A percentile compares a stretch with the other conserved stretches of the same genome.
Conservation (phyloP, 2,329 filamentous ascomycete species). For the Neonectria hederae region DNA sequence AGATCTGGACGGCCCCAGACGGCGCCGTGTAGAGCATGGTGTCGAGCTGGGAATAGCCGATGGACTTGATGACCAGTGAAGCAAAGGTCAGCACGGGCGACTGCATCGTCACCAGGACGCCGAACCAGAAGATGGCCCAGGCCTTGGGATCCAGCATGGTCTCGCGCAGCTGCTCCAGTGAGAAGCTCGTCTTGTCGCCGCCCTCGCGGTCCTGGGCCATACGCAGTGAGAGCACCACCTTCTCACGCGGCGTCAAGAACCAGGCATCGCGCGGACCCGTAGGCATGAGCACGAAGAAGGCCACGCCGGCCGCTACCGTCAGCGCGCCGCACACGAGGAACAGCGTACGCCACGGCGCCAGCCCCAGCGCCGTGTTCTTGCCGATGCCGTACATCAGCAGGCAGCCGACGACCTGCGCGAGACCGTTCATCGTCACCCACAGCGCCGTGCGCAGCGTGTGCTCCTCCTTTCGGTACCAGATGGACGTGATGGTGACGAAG, state of each 20-base stretch:
- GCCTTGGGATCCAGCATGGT: slow-evolving; percentile 54
- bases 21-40: slow-evolving; percentile 59
- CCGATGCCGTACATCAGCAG: slow-evolving; percentile 50
- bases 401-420: slow-evolving; percentile 25
- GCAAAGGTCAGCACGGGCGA: slow-evolving; percentile 50
- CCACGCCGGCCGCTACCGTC: slow-evolving; percentile 53
- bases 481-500: slow-evolving; percentile 25
- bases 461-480: slow-evolving; percentile 26
- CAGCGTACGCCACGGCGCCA: slow-evolving; percentile 57
- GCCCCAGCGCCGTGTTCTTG: slow-evolving; percentile 42
- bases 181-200: slow-evolving; percentile 54
- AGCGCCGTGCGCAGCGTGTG: slow-evolving; percentile 21
- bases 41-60: slow-evolving; percentile 55
- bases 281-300: slow-evolving; percentile 59
- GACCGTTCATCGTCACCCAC: slow-evolving; percentile 27
- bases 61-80: slow-evolving; percentile 58
- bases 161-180: slow-evolving; percentile 54
- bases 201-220: slow-evolving; percentile 47
- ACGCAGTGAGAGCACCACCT: slow-evolving; percentile 50
- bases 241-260: slow-evolving; percentile 57
- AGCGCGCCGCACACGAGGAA: slow-evolving; percentile 61
- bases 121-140: slow-evolving; percentile 41
- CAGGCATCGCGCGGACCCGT: slow-evolving; percentile 56
- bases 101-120: slow-evolving; percentile 27
- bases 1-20: slow-evolving; percentile 58